phyloP scores from a whole-genome alignment of 176 grass and related monocot species.

The sorghum (Sorghum bicolor) region DNA sequence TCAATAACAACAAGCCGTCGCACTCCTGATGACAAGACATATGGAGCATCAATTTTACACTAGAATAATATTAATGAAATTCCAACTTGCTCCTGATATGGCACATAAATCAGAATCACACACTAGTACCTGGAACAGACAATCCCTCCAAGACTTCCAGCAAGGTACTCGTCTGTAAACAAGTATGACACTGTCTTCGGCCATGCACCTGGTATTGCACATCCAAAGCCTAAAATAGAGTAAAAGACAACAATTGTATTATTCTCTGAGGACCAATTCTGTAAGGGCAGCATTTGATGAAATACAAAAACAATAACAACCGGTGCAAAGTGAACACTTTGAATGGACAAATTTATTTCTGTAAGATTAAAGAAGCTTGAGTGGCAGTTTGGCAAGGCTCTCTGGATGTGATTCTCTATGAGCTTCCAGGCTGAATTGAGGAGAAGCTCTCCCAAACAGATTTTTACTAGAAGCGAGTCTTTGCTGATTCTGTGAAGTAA shows the following conservation, averaged over 20 bases:
- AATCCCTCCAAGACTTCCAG: conserved; percentile 50
- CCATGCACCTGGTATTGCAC: conserved; percentile 60
- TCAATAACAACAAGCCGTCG: conserved; percentile 53
- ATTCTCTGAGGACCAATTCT: conserved; percentile 2
- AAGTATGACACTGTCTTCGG: conserved; percentile 46
- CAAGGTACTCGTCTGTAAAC: conserved; percentile 47
- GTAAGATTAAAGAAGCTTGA: neutral
- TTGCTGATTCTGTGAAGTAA: no score
- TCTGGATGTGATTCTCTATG: no score
- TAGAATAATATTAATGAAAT: neutral
- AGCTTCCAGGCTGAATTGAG: no score
- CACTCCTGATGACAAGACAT: conserved; percentile 40
- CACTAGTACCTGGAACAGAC: conserved; percentile 57
- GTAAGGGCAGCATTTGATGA: neutral
- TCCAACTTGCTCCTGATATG: neutral
- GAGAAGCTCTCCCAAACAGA: no score
- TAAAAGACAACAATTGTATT: neutral
- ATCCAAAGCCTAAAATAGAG: conserved; percentile 51
- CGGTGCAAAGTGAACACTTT: neutral
- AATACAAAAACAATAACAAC: conserved; percentile 14
- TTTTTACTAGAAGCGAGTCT: no score
- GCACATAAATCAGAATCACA: neutral
- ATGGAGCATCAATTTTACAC: neutral
- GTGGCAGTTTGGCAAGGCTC: no score
- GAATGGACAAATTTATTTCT: neutral